A percentile compares a stretch with the other conserved stretches of the same genome.
phyloP scores from a whole-genome alignment of 164 flowering plant species.

The Aristolochia fimbriata region DNA sequence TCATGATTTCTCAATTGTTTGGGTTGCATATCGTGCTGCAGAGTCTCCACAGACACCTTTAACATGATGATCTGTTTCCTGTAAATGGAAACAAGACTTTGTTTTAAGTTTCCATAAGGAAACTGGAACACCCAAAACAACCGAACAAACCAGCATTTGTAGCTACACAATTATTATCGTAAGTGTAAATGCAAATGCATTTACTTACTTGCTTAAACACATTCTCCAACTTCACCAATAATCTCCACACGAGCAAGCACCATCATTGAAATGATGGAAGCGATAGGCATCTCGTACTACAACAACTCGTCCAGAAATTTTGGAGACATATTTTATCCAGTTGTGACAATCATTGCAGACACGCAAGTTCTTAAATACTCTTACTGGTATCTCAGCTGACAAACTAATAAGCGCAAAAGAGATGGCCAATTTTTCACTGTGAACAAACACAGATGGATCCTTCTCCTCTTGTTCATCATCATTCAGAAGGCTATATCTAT shows the following conservation, averaged over 20 bases:
- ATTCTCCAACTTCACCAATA: conserved; percentile 16
- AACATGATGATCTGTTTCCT: no score
- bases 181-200: no score
- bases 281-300: conserved; percentile 26
- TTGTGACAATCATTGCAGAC: conserved; percentile 31
- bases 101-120: no score
- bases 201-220: no score
- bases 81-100: no score
- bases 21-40: no score
- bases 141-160: no score
- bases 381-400: conserved; percentile 15
- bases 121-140: no score
- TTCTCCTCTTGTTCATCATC: conserved; percentile 18
- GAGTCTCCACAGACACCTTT: no score
- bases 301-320: conserved; percentile 10
- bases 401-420: conserved; percentile 23
- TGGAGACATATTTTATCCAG: conserved; percentile 25
- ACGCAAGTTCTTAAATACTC: conserved; percentile 27
- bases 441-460: conserved; percentile 19
- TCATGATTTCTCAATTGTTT: no score
- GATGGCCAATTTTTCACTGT: conserved; percentile 28
- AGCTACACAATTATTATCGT: no score
- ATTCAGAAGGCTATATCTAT: conserved; percentile 17
- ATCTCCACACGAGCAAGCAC: conserved; percentile 24
- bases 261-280: conserved; percentile 27